Percentiles rank a stretch among this genome's conserved stretches.
Evolutionary conservation across 2,329 filamentous ascomycete species (phyloP).

Genomic region (Trichothecium sympodiale): DNA sequence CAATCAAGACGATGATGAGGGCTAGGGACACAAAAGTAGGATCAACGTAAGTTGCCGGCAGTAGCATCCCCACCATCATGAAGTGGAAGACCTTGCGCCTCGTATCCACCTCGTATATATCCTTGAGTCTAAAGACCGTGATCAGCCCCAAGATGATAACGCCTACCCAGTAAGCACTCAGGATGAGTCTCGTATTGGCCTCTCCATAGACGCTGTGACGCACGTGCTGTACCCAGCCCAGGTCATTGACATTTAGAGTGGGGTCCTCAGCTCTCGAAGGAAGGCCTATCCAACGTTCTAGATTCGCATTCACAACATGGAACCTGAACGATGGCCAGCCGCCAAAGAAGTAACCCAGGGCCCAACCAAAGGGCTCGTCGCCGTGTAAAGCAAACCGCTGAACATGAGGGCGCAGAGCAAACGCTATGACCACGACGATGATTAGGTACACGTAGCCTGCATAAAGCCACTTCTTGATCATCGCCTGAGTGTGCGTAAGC

Average conservation of each 20-base stretch:
- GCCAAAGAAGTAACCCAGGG: constrained; percentile 77
- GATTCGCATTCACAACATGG: constrained; percentile 54
- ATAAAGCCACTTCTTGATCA: constrained; percentile 71
- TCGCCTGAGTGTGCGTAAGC: constrained; percentile 69
- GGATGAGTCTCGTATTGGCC: constrained; percentile 69
- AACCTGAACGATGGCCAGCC: constrained; percentile 63
- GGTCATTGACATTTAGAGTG: constrained; percentile 26
- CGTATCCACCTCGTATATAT: constrained; percentile 84
- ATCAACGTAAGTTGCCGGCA: constrained; percentile 79
- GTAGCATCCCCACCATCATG: constrained; percentile 94
- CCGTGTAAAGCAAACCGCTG: constrained; percentile 53
- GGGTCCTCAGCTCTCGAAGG: constrained; percentile 32
- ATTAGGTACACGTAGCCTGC: constrained; percentile 66
- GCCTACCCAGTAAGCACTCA: constrained; percentile 61
- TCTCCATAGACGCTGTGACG: constrained; percentile 56
- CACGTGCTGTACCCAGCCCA: constrained; percentile 55
- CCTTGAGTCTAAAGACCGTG: constrained; percentile 63
- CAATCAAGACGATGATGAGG: constrained; percentile 64
- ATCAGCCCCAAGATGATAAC: constrained; percentile 63
- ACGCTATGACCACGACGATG: constrained; percentile 54
- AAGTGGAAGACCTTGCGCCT: constrained; percentile 95
- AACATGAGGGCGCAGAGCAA: constrained; percentile 63
- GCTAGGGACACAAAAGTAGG: constrained; percentile 74
- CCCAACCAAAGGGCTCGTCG: constrained; percentile 85
- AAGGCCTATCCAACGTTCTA: constrained; percentile 67